Base-by-base conservation (phyloP, 2,329 filamentous ascomycete species). In the Blastomyces gilchristii region DNA sequence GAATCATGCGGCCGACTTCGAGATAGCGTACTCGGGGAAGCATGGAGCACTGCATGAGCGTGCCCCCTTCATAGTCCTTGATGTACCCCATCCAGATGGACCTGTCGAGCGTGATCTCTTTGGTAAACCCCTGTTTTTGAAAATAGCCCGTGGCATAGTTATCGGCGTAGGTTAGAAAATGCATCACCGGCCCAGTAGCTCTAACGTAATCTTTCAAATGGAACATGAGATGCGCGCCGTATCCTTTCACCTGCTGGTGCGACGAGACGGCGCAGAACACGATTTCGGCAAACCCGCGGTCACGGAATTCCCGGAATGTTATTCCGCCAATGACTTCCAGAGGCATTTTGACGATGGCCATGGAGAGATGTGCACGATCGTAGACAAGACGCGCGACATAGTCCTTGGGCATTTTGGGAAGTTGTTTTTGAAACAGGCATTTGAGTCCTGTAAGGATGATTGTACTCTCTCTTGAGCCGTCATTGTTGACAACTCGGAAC, bases 141-240 rank as follows among this genome's bases (percentile, higher is more conserved):
- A 96, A 96, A 74, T 95, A 96, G 12, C 91, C 91, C 65, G 92
- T 95, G 49, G 91, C 91, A 71, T 94, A 94, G 75, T 96, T 95
- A 74, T 95, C 91, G 68, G 91, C 91, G 70, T 95, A 96, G 1
- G 91, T 95, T 2, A 95, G 82, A 75, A 96, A 95, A 75, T 96
- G 89, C 90, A 94, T 94, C 59, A 95, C 89, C 68, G 90, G 85
- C 63, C 87, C 91, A 0, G 90, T 93, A n/a, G 90, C 90, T 73
- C 92, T 93, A 73, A 96, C 91, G 71, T 94, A 96, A 78, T 96
- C 82, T 72, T 96, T 96, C 58, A 96, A 79, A 72, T 96, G 91
- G 4, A 88, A 90, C 91, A 96, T 96, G n/a, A 95, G 81, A 79
- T 95, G 90, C 7, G 91, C 90, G 65, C 91, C 91, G 72, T 96